Base-by-base conservation (phyloP, 176 grass and related monocot genomes). In the Secale cereale region DNA sequence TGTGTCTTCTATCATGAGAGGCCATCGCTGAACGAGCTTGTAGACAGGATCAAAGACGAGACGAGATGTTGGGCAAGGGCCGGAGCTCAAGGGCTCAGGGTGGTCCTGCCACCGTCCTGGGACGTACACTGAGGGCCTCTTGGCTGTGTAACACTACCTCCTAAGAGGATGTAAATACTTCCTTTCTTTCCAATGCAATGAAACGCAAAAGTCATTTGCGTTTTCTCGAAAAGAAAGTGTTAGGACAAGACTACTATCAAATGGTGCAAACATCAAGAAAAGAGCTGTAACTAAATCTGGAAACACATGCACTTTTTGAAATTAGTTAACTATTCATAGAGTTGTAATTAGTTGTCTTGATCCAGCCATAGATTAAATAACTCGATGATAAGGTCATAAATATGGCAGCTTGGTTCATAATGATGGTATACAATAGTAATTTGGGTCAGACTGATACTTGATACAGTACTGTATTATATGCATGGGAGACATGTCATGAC, bases 381-480 rank as follows among this genome's bases (percentile, higher is more conserved):
- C 14, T n/a, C 57, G n/a, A 50, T 43, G 35, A 68, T 7, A 26
- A 37, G 70, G 69, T 22, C 19, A 41, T 64, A 31, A 74, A 45
- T 45, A 65, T 69, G 41, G 9, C 8, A 57, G 23, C 25, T 65
- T 31, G 41, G 26, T 56, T 64, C 9, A 22, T 57, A 57, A 20
- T 57, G 54, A 57, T 57, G 54, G 54, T 57, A 57, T 22, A 57
- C 17, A 57, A 65, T 77, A 39, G 9, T 6, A 57, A 17, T 25
- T 65, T 25, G 31, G 32, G 26, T 56, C 9, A 67, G 4, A 70
- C 22, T 37, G 25, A 29, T 74, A 46, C 12, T 60, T 37, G 28
- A 85, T 61, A 78, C 60, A 81, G 54, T 39, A 68, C 33, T 41
- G 30, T 28, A 77, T 70, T 50, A 84, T 79, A 66, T 37, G 46